Conservation (phyloP, 805 yeast genomes). For the Sporopachydermia quercuum region DNA sequence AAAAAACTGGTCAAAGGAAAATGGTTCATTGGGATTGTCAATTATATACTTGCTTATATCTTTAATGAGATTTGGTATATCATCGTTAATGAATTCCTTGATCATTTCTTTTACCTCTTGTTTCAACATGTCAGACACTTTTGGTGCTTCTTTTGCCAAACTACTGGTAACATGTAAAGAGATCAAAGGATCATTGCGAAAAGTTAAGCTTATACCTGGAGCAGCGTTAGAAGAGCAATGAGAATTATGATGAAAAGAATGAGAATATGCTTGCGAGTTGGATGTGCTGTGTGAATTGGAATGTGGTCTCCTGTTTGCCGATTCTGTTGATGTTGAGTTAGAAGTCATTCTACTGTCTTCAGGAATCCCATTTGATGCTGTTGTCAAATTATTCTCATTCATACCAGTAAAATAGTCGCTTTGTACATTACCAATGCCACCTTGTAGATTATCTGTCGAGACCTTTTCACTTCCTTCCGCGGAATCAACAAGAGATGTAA, state of each 20-base stretch:
- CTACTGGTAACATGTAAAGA: background rate
- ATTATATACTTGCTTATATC: background rate
- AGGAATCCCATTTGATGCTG: too few species aligned
- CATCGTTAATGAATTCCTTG: background rate
- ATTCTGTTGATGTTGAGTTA: background rate
- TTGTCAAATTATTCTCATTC: too few species aligned
- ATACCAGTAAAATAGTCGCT: too few species aligned
- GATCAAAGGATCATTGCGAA: background rate
- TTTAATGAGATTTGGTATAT: background rate
- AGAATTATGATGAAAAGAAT: too few species aligned
- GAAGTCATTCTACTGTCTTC: too few species aligned
- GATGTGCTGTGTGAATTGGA: too few species aligned
- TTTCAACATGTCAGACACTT: background rate
- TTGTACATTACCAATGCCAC: too few species aligned
- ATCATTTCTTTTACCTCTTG: conserved; percentile 1
- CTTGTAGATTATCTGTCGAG: conserved; percentile 13
- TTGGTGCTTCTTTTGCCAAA: background rate
- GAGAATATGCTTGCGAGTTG: too few species aligned
- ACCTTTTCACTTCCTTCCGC: conserved; percentile 12
- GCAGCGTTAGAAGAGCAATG: too few species aligned
- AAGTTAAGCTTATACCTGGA: background rate
- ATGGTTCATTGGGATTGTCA: background rate
- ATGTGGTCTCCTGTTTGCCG: too few species aligned
- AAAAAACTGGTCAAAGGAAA: background rate
- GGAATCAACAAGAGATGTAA: conserved; percentile 18